Evolutionary conservation across 345 rosid genomes (phyloP), one percentile per base, ranked within the genome.

Genomic region (Pistacia vera): DNA sequence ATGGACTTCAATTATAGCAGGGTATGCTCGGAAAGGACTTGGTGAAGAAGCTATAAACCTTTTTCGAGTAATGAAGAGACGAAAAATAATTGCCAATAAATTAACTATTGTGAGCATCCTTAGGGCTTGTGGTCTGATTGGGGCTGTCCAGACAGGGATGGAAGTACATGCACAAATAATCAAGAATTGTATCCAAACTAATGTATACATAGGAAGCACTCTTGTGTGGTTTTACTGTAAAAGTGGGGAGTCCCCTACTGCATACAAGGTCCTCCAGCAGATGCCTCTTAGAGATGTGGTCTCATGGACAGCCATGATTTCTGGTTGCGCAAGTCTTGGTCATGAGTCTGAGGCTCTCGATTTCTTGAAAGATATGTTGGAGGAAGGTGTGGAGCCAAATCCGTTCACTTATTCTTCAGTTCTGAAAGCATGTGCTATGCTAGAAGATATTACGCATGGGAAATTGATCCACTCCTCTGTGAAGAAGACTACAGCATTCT

Each of bases 301-400:
- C 72, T 93, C 98, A 7, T 95, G 98, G 98, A 93, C 98, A 4
- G 93, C 99, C 48, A 89, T 93, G 83, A 95, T 95, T 71, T 95
- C 97, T 57, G 94, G 99, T 61, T 88, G 86, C 78, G 87, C 94
- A 9, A 65, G 83, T 80, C 85, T 90, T 17, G 97, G 97, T 41
- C 93, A 89, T 36, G 99, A 90, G 74, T 64, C 84, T 6, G 93
- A 93, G 81, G 98, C 98, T 18, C 81, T 91, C 8, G 84, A 83
- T 66, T 88, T 90, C 83, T 87, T 93, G 82, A 89, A 86, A 79
- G 88, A 92, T 77, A 95, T 95, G 98, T 82, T 93, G 82, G 86
- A 88, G 78, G 99, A 93, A 71, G 97, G 97, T 20, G 91, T 93
- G 12, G 89, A 93, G 76, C 98, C 98, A 12, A 93, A 95, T 77